Conservation (phyloP, 176 grass and related monocot species). For the Avena eriantha region DNA sequence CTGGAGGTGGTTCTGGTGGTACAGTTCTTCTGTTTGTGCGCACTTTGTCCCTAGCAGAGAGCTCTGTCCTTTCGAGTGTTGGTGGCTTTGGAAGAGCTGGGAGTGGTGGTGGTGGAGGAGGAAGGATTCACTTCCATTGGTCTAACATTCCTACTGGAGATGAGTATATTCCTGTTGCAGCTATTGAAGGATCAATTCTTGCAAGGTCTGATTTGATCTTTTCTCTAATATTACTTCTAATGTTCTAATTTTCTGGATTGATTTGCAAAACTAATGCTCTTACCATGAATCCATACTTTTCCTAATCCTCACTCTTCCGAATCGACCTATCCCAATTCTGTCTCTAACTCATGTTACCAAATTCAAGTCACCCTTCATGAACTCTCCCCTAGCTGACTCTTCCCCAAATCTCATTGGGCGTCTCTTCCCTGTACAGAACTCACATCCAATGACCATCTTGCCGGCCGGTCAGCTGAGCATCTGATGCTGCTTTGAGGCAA, state of each 20-base stretch:
- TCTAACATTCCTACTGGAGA: slow-evolving; percentile 90
- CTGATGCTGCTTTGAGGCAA: no score
- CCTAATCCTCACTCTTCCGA: no score
- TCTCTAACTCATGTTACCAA: no score
- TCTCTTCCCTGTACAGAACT: no score
- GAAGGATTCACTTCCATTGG: slow-evolving; percentile 99
- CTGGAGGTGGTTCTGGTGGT: slow-evolving; percentile 95
- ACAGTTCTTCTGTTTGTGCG: slow-evolving; percentile 95
- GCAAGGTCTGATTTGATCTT: slow-evolving; percentile 67
- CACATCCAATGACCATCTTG: no score
- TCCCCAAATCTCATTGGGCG: no score
- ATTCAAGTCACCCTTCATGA: no score
- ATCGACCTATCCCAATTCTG: no score
- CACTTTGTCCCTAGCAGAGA: slow-evolving; percentile 63
- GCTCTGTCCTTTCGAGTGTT: slow-evolving; percentile 79
- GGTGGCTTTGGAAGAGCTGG: slow-evolving; percentile 70
- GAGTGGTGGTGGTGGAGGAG: slow-evolving; percentile 91
- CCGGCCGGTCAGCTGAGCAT: no score
- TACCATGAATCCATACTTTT: no score
- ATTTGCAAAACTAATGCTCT: background rate
- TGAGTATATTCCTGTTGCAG: slow-evolving; percentile 92
- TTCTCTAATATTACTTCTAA: slow-evolving; percentile 30
- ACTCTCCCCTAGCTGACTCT: no score
- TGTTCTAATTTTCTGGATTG: slow-evolving; percentile 38
- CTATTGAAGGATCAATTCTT: slow-evolving; percentile 76